These are phyloP conservation scores for Ramaria sp. DNA, from an alignment of 768 basidiomycete species.

Conservation along the genomic window DNA sequence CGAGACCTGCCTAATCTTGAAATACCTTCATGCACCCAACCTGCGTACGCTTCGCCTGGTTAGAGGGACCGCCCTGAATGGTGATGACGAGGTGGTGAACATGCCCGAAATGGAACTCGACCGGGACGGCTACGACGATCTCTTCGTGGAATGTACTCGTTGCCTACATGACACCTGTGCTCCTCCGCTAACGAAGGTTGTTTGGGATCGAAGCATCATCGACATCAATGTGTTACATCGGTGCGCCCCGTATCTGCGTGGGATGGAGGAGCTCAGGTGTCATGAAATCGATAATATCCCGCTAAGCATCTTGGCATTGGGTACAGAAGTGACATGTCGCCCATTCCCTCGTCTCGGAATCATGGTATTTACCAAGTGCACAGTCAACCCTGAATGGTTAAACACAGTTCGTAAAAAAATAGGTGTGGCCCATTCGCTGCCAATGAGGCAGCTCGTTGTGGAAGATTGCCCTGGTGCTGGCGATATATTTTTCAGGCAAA, in stretches of 20 bases:
- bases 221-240: not conserved
- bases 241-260: not conserved
- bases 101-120: not conserved
- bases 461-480: not conserved
- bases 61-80: not conserved
- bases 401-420: not conserved
- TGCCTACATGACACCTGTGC: not conserved
- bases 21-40: slow-evolving; percentile 1
- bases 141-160: not conserved
- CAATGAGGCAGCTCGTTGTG: not conserved
- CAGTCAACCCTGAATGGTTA: not conserved
- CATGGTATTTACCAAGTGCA: not conserved
- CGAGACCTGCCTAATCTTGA: slow-evolving; percentile 2
- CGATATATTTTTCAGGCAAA: not conserved
- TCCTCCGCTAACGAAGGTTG: not conserved
- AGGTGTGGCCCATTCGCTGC: not conserved
- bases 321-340: not conserved
- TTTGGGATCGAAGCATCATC: not conserved
- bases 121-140: not conserved
- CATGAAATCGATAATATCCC: not conserved
- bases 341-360: not conserved
- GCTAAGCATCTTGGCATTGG: not conserved
- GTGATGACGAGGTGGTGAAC: not conserved
- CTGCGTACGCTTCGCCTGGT: not conserved
- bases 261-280: not conserved